Base-by-base conservation (phyloP, 2,329 filamentous ascomycete genomes). In the Trichophaea hybrida region DNA sequence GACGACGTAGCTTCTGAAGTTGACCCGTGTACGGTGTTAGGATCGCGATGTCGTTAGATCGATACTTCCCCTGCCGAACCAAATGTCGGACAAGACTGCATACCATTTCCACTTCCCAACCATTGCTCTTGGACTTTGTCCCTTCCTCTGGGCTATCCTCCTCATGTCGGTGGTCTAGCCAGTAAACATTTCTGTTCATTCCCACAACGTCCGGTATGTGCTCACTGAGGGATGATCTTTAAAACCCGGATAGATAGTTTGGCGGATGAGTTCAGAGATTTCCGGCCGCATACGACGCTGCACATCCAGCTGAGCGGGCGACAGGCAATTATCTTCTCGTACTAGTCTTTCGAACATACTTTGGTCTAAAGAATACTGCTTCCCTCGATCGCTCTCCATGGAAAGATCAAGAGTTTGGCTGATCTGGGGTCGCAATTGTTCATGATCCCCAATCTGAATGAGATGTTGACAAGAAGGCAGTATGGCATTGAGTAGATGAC, bases 281-380 rank as follows among this genome's bases (percentile, higher is more conserved):
- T 85, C 80, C 0, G 83, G 83, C 8, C 78, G 74, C 76, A 86
- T 87, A 1, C 85, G 78, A 66, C 86, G 83, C 65, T 88, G 85
- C 43, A 75, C 77, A 8, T 81, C 72, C 2, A 86, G 72, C 2
- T 70, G 72, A 53, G 65, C n/a, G 2, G 40, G 40, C 40, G 40
- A 46, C n/a, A 46, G n/a, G 15, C 32, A 17, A 12, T 51, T 51
- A 6, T 56, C 58, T 24, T 52, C 48, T 34, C 66, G 63, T 3
- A 75, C 75, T 4, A 84, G 72, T 1, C 82, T 71, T 70, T 85
- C 82, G 59, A 85, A 84, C 1, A 82, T 72, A 0, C 78, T 81
- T 17, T 76, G 71, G 61, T 85, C 80, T 0, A 85, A 71, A 0
- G 76, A 74, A 62, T 80, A 81, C 12, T 75, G 69, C 0, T 65